phyloP scores from a whole-genome alignment of 2,329 filamentous ascomycete genomes.

The Cryphonectria naterciae region DNA sequence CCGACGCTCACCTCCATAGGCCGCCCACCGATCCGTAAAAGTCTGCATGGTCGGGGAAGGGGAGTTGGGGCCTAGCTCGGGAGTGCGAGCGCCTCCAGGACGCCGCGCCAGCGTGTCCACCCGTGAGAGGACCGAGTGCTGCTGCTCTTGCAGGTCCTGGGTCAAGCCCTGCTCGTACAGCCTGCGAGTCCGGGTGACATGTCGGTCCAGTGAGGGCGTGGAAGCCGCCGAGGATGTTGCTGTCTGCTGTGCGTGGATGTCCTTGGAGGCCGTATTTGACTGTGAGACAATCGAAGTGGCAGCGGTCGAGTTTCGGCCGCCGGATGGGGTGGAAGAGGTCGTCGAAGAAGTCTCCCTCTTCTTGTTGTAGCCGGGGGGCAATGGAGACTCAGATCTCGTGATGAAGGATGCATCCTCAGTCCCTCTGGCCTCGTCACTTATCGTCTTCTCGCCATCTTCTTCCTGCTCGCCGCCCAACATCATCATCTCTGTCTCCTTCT shows the following conservation, averaged over 20 bases:
- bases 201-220: conserved; percentile 60
- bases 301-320: conserved; percentile 78
- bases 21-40: conserved; percentile 49
- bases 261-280: conserved; percentile 55
- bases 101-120: conserved; percentile 78
- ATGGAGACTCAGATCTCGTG: conserved; percentile 58
- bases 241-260: conserved; percentile 48
- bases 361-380: conserved; percentile 67
- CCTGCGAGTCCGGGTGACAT: conserved; percentile 70
- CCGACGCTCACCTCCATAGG: conserved; percentile 44
- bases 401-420: conserved; percentile 40
- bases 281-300: conserved; percentile 89
- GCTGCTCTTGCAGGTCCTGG: conserved; percentile 80
- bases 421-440: conserved; percentile 38
- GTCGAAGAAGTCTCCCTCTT: conserved; percentile 89
- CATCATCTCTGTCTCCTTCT: conserved; percentile 43
- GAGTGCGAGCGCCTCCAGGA: conserved; percentile 51
- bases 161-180: conserved; percentile 84
- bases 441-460: conserved; percentile 40
- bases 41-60: conserved; percentile 51
- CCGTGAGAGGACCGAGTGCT: conserved; percentile 74
- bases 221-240: conserved; percentile 43
- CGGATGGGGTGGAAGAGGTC: conserved; percentile 69
- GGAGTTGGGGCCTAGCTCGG: conserved; percentile 49
- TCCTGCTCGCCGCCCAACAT: conserved; percentile 43